Percentiles rank a stretch among this genome's conserved stretches.
These are phyloP conservation scores for Ambrosia artemisiifolia DNA, from an alignment of 129 eudicot genomes.

Conservation along the genomic window DNA sequence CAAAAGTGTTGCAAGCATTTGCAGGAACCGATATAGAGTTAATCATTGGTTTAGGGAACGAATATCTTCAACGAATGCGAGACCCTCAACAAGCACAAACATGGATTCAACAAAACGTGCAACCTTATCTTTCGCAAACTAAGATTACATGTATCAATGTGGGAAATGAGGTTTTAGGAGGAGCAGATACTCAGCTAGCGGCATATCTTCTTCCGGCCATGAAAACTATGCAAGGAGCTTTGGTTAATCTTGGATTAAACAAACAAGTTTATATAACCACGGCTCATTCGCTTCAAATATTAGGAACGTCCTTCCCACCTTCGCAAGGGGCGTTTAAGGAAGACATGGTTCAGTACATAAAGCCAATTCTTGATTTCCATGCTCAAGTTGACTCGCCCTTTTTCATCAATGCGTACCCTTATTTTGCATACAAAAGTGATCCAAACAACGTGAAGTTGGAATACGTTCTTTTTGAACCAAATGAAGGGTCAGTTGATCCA, in stretches of 20 bases:
- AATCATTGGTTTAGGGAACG: constrained; percentile 82
- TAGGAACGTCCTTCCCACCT: constrained; percentile 74
- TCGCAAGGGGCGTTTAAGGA: constrained; percentile 72
- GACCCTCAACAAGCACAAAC: constrained; percentile 69
- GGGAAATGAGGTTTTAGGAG: constrained; percentile 75
- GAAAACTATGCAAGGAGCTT: constrained; percentile 65
- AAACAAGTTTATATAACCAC: constrained; percentile 68
- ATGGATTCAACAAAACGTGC: constrained; percentile 78
- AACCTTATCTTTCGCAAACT: constrained; percentile 70
- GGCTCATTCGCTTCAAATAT: constrained; percentile 71
- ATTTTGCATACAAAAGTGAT: constrained; percentile 76
- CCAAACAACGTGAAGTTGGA: constrained; percentile 53
- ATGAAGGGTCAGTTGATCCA: constrained; percentile 57
- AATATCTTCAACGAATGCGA: constrained; percentile 49
- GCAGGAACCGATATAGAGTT: constrained; percentile 60
- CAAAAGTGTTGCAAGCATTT: constrained; percentile 68
- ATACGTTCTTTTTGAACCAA: constrained; percentile 80
- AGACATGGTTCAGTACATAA: constrained; percentile 58
- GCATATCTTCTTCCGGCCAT: constrained; percentile 75
- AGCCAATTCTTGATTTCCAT: constrained; percentile 67
- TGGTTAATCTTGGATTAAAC: constrained; percentile 52
- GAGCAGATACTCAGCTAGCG: constrained; percentile 39
- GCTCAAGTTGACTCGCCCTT: constrained; percentile 69
- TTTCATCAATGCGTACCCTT: constrained; percentile 85
- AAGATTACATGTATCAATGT: constrained; percentile 70